Base-by-base conservation (phyloP, 208 protist species). In the Acanthamoeba pearcei region DNA sequence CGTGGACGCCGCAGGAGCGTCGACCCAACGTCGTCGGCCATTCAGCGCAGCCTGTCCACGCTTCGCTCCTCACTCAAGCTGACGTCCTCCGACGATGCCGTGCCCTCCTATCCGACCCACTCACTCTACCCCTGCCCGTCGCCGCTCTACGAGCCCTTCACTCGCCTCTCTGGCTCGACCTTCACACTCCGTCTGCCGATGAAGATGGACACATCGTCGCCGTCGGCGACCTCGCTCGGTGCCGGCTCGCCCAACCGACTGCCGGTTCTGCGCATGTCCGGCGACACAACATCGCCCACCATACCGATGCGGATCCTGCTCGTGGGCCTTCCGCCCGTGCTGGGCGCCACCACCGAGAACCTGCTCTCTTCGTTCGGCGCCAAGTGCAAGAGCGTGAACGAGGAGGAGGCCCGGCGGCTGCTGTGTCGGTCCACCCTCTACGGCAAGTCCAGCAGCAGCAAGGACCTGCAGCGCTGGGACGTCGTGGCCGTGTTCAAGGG, bases 161-260 rank as follows among this genome's bases (percentile, higher is more conserved):
- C 49, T 1, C 80, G 80, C n/a, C 5, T 64, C 46, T 88, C 80
- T 2, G 80, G 80, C 2, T 88, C 80, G n/a, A 88, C 80, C 8
- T 88, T 88, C 80, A 88, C 80, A 12, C 80, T 88, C 29, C 80
- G 80, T 38, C 80, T 88, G 80, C 80, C 80, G 51, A 88, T 88
- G 80, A 88, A 64, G 35, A 88, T 64, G n/a, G 80, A 88, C 80
- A 32, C 27, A 22, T 9, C 53, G 29, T 57, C 80, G 9, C 9
- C 80, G 5, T 13, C 80, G 32, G 29, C 42, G 29, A 32, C 5
- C 49, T 51, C 76, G 19, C 76, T n/a, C 9, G 27, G 76, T 24
- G 2, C 46, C 9, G 46, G n/a, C 70, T 49, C 72, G 38, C 42
- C 42, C 72, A 17, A 17, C 38, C 6, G 29, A 3, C 17, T 80